Evolutionary conservation across 495 filamentous ascomycete species (phyloP), one percentile per base, ranked within the genome.

Genomic region (Podospora fimiseda): DNA sequence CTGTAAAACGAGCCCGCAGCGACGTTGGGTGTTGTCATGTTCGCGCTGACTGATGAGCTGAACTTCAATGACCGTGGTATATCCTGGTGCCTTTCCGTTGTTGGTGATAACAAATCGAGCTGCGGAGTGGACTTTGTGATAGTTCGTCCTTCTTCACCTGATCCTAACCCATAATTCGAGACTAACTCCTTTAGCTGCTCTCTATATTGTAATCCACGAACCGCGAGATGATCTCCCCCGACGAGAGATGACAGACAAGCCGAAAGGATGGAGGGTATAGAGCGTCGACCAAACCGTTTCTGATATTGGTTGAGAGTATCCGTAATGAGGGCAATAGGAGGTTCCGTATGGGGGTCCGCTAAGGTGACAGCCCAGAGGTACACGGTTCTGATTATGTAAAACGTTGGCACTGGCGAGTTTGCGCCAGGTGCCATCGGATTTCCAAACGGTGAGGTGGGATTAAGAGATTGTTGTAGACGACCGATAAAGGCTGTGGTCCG

Each of bases 231-330:
- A 19, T 57, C 49, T 16, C 52, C 33, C 18, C 40, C 56, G 8
- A 51, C 23, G 3, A 64, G 27, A 7, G 56, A 55, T 39, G 39
- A 38, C 11, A 66, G 27, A 24, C 55, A 56, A 0, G 50, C 20
- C 7, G 43, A 19, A 19, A 64, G 27, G 15, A 66, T 45, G 2
- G 63, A 48, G 1, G 63, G 59, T 3, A 60, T 58, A 24, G 53
- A 41, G 43, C 43, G 51, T 23, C 33, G 27, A 11, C 59, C 59
- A 42, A 66, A 66, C 1, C 21, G 24, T 1, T 45, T 39, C 36
- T 53, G 45, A 39, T 51, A 62, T n/a, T 59, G 53, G 18, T 60
- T 43, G 0, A 66, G 48, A 9, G 59, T 59, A 15, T 64, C 63
- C 4, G 45, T 19, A 19, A 66, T 40, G 14, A 42, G 37, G 21